phyloP scores from a whole-genome alignment of 192 early-diverging fungal species.

The Gryganskiella cystojenkinii region DNA sequence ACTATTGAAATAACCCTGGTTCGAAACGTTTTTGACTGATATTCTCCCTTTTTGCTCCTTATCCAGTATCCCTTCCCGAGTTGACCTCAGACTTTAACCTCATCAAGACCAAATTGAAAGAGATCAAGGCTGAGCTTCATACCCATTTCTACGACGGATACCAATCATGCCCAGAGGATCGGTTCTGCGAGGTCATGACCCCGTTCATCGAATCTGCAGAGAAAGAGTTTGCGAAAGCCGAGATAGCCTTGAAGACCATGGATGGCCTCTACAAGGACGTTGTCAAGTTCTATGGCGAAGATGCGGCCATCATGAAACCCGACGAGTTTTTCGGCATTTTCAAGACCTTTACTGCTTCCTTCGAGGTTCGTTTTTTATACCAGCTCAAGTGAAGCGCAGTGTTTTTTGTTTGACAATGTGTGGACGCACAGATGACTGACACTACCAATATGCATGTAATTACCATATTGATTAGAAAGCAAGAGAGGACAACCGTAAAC shows the following conservation, averaged over 20 bases:
- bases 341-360: slow-evolving; percentile 82
- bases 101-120: slow-evolving; percentile 57
- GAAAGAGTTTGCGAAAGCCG: slow-evolving; percentile 70
- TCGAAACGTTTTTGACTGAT: not conserved
- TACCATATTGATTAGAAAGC: too few species aligned
- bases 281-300: slow-evolving; percentile 79
- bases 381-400: too few species aligned
- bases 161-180: slow-evolving; percentile 67
- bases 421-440: too few species aligned
- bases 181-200: slow-evolving; percentile 70
- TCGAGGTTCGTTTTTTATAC: too few species aligned
- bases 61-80: slow-evolving; percentile 63
- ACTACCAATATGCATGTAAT: too few species aligned
- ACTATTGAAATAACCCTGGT: not conserved
- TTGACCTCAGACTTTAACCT: slow-evolving; percentile 61
- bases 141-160: slow-evolving; percentile 58
- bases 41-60: not conserved
- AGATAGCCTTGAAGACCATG: slow-evolving; percentile 73
- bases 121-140: slow-evolving; percentile 58
- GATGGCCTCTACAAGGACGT: slow-evolving; percentile 76
- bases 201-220: slow-evolving; percentile 73
- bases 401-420: too few species aligned
- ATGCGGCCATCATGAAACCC: slow-evolving; percentile 73
- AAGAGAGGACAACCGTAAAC: slow-evolving; percentile 61
- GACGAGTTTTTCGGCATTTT: slow-evolving; percentile 92